A percentile compares a stretch with the other conserved stretches of the same genome.
Conservation (phyloP, 495 filamentous ascomycete genomes). For the Cladorrhinum samala region DNA sequence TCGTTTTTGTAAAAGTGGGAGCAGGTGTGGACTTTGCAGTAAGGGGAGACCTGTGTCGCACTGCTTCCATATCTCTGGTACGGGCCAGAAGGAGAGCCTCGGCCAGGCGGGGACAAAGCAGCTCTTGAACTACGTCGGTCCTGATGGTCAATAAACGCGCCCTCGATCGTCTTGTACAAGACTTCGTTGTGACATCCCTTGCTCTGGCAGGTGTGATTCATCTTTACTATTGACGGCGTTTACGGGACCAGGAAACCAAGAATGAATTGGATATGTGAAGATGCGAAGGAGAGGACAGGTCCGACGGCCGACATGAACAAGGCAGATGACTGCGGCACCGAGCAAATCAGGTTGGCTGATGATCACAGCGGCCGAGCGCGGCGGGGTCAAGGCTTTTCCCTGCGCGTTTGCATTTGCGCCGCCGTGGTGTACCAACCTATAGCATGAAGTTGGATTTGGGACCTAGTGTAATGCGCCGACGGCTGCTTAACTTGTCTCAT, state of each 20-base stretch:
- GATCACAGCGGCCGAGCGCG: constrained; percentile 1
- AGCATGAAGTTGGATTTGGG: not conserved
- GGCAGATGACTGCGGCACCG: not conserved
- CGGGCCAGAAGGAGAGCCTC: constrained; percentile 8
- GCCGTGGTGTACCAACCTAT: not conserved
- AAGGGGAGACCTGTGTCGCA: constrained; percentile 11
- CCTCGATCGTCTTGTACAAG: constrained; percentile 16
- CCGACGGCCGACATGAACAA: not conserved
- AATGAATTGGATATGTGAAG: not conserved
- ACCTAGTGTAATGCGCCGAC: not conserved
- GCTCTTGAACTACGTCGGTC: constrained; percentile 6
- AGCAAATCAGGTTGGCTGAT: not conserved
- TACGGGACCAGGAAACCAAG: too few species aligned
- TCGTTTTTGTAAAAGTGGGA: constrained; percentile 14
- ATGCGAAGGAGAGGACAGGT: not conserved
- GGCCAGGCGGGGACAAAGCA: constrained; percentile 2
- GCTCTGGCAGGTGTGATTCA: constrained; percentile 13
- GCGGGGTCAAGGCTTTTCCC: constrained; percentile 1
- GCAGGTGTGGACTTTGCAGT: constrained; percentile 19
- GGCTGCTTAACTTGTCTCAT: too few species aligned
- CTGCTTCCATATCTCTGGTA: constrained; percentile 12
- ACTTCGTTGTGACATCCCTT: constrained; percentile 15
- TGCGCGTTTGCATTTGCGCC: not conserved
- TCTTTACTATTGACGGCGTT: too few species aligned
- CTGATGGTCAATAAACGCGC: constrained; percentile 8